Evolutionary conservation across 2,329 filamentous ascomycete species (phyloP).

Genomic region (Metarhizium sp.): DNA sequence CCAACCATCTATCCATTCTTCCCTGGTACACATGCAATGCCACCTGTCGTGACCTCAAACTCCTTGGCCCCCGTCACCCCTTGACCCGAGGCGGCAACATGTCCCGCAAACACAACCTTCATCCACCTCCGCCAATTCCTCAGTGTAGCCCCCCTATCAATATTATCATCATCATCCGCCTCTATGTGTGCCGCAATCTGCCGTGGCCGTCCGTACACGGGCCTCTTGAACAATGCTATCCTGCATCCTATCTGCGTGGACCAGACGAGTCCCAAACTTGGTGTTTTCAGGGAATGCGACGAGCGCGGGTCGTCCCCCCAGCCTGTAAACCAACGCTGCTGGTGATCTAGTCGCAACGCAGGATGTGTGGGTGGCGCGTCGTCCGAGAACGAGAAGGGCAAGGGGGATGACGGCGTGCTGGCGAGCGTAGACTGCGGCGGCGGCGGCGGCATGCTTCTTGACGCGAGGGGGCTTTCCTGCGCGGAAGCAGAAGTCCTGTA

Average conservation of each 20-base stretch:
- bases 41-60: slow-evolving; percentile 67
- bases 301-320: slow-evolving; percentile 66
- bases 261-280: slow-evolving; percentile 82
- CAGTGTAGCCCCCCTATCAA: slow-evolving; percentile 35
- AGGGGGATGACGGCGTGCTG: slow-evolving; percentile 30
- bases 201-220: slow-evolving; percentile 36
- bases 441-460: slow-evolving; percentile 27
- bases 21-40: slow-evolving; percentile 32
- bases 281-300: slow-evolving; percentile 59
- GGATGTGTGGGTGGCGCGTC: slow-evolving; percentile 26
- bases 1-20: not conserved
- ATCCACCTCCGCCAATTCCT: slow-evolving; percentile 64
- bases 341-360: slow-evolving; percentile 70
- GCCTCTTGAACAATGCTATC: slow-evolving; percentile 69
- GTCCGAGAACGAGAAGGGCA: slow-evolving; percentile 22
- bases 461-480: slow-evolving; percentile 42
- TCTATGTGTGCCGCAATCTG: slow-evolving; percentile 24
- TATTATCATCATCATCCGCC: slow-evolving; percentile 31
- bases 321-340: slow-evolving; percentile 90
- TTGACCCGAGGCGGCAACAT: slow-evolving; percentile 47
- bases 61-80: slow-evolving; percentile 46
- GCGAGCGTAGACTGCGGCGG: slow-evolving; percentile 14
- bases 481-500: slow-evolving; percentile 2
- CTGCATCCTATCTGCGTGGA: slow-evolving; percentile 78
- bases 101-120: slow-evolving; percentile 84